Evolutionary conservation across 2,329 filamentous ascomycete species (phyloP), one percentile per base, ranked within the genome.

Genomic region (Penicillium verrucosum): DNA sequence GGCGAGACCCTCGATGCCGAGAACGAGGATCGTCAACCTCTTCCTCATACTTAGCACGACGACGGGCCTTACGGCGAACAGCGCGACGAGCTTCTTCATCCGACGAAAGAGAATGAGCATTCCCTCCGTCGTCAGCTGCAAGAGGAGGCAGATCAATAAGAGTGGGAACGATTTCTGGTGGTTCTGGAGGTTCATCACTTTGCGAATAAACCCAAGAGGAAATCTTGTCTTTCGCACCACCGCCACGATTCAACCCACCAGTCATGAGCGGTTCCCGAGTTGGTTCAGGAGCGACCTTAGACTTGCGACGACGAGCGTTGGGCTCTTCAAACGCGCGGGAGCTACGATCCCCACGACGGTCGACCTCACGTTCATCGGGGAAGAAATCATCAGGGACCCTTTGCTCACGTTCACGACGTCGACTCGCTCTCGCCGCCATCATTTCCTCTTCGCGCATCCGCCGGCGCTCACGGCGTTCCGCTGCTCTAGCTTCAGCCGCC

Each of bases 161-260:
- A 9, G 78, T 80, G 4, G 72, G 72, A 10, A 78, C 73, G 16
- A 80, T 68, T 29, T 74, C 77, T 3, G 78, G 79, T 9, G 76
- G 72, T 51, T 80, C 78, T 0, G 79, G 78, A 16, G 78, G 78
- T 21, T 81, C 78, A 27, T 73, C 74, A 9, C 73, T 69, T 62
- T 80, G 78, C 2, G 76, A 78, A 57, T 80, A 71, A 8, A 81
- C 73, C 79, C 79, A 81, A 7, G 76, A 79, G 8, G 77, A 78
- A 34, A 77, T 81, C 65, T 81, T 80, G 51, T 80, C 76, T 62
- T 75, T 63, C 37, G 57, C 57, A 14, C 51, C 52, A n/a, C 69
- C 12, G 10, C 38, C 38, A 14, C 14, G 29, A 18, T 34, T n/a
- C 23, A 51, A 14, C 6, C 38, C 74, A 21, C 73, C 72, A 32